Conservation (phyloP, 495 filamentous ascomycete genomes). For the Neurospora sp. region DNA sequence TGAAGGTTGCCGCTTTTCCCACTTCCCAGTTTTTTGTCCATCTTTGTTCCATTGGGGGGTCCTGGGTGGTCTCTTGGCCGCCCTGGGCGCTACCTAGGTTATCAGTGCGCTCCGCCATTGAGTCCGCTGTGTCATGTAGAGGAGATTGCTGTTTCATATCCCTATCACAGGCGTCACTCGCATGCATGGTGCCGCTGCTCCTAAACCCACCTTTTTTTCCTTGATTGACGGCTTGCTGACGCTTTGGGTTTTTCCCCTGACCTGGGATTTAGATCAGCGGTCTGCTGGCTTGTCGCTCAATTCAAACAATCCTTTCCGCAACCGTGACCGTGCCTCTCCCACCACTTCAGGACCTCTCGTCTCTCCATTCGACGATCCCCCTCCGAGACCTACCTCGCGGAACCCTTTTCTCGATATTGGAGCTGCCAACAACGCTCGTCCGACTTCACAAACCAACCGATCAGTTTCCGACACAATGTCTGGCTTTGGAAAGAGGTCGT, state of each 20-base stretch:
- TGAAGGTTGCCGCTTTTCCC: constrained; percentile 10
- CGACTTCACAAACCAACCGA: constrained; percentile 30
- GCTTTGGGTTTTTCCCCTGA: constrained; percentile 16
- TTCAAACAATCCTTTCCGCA: constrained; percentile 99
- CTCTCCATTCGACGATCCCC: constrained; percentile 45
- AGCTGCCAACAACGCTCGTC: constrained; percentile 42
- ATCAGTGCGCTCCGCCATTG: constrained; percentile 27
- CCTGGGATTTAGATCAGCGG: constrained; percentile 29
- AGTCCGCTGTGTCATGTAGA: constrained; percentile 40
- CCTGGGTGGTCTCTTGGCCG: constrained; percentile 4
- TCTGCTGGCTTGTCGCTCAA: constrained; percentile 48
- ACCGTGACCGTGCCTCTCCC: constrained; percentile 64
- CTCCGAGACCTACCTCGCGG: constrained; percentile 64
- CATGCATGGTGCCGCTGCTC: constrained; percentile 28
- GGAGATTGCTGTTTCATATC: constrained; percentile 42
- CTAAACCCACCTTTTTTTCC: constrained; percentile 12
- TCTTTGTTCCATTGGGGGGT: constrained; percentile 8
- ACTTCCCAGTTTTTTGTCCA: constrained; percentile 23
- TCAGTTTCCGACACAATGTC: constrained; percentile 45
- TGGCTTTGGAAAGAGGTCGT: constrained; percentile 40
- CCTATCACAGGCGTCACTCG: constrained; percentile 34
- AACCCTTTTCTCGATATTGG: constrained; percentile 81
- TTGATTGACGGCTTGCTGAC: constrained; percentile 23
- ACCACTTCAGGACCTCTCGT: constrained; percentile 28
- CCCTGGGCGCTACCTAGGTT: background rate